These are phyloP conservation scores for Fusarium oxysporum DNA, from an alignment of 2,329 filamentous ascomycete genomes.

Conservation along the genomic window DNA sequence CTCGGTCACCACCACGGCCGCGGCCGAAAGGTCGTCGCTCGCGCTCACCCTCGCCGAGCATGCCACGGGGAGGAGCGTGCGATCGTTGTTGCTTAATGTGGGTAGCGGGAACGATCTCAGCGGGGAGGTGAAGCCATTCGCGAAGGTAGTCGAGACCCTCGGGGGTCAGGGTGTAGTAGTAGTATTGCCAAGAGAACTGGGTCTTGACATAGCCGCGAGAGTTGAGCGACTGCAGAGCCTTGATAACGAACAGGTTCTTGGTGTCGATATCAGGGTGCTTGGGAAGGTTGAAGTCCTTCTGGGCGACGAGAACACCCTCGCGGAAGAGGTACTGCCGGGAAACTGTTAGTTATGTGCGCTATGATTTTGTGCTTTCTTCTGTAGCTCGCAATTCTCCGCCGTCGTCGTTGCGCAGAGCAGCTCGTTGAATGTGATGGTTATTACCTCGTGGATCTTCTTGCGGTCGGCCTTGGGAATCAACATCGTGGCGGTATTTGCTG, in stretches of 20 bases:
- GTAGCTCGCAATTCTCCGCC: constrained; percentile 35
- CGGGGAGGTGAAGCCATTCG: constrained; percentile 99
- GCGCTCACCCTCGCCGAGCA: constrained; percentile 89
- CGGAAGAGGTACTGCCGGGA: constrained; percentile 88
- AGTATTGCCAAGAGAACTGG: constrained; percentile 99
- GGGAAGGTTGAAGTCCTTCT: constrained; percentile 99
- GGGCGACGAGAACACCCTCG: constrained; percentile 92
- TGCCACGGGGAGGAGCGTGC: constrained; percentile 96
- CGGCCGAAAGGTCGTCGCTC: constrained; percentile 88
- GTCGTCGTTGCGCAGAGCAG: constrained; percentile 17
- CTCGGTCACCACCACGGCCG: constrained; percentile 79
- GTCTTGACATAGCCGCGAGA: constrained; percentile 99
- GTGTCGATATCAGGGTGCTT: constrained; percentile 99
- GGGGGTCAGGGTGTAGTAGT: constrained; percentile 99
- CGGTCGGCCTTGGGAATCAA: constrained; percentile 99
- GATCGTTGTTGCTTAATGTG: constrained; percentile 99
- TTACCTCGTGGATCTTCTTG: constrained; percentile 97
- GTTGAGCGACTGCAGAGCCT: constrained; percentile 97
- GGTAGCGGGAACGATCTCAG: constrained; percentile 98
- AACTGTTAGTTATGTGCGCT: constrained; percentile 41
- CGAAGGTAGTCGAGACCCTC: constrained; percentile 99
- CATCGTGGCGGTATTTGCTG: constrained; percentile 73
- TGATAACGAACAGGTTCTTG: constrained; percentile 99
- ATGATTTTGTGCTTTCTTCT: constrained; percentile 16
- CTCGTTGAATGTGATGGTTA: constrained; percentile 7